Evolutionary conservation across 1,139 yeast species (phyloP).

Genomic region (Torulaspora globosa): DNA sequence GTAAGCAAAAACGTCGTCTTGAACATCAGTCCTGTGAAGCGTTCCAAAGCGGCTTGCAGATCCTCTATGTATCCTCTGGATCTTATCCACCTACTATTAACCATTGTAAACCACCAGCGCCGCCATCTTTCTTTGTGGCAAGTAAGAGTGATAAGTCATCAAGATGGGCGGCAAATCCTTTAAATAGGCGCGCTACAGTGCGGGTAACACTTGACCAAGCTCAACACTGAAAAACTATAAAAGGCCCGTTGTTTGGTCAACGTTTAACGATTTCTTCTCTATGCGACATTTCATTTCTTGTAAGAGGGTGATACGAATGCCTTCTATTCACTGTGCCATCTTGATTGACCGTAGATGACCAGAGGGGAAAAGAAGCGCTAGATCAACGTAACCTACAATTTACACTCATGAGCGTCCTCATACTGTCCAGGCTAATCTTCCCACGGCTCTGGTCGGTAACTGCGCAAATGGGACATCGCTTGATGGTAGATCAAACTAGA

Average conservation of each 20-base stretch:
- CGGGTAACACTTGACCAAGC: not conserved
- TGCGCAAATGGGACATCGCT: constrained; percentile 33
- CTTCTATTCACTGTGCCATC: constrained; percentile 40
- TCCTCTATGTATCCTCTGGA: no score
- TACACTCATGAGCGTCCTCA: constrained; percentile 37
- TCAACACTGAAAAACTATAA: not conserved
- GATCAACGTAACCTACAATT: constrained; percentile 20
- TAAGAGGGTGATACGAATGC: constrained; percentile 36
- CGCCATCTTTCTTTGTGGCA: not conserved
- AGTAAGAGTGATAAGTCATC: not conserved
- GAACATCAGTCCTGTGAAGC: no score
- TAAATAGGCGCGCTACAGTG: no score
- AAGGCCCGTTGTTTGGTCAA: not conserved
- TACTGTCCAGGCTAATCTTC: constrained; percentile 31
- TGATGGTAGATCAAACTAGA: not conserved
- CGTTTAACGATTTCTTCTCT: not conserved
- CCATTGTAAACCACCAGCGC: no score
- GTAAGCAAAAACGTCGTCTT: no score
- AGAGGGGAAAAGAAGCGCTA: constrained; percentile 39
- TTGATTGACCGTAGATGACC: constrained; percentile 32
- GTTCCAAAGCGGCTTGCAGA: no score
- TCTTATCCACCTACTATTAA: no score
- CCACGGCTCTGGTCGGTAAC: constrained; percentile 36
- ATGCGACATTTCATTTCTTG: constrained; percentile 1
- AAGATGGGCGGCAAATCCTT: constrained; percentile 4